phyloP scores from a whole-genome alignment of 2,329 filamentous ascomycete species.

The Juglanconis sp. region DNA sequence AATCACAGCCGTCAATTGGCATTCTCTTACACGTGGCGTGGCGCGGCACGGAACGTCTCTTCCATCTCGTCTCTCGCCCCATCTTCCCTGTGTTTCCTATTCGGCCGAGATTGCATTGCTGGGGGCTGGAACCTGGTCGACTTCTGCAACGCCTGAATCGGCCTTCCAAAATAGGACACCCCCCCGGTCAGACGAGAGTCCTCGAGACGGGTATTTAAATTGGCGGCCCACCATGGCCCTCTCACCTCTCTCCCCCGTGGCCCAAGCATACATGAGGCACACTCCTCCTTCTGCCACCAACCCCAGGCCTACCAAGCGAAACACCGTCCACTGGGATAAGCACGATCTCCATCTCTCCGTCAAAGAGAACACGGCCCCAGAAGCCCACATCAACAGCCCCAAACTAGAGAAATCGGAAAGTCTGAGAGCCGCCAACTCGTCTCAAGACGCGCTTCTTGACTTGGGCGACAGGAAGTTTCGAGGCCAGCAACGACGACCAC shows the following conservation, averaged over 20 bases:
- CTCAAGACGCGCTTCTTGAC: background rate
- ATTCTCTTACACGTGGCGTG: too few relatives aligned
- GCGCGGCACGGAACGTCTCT: too few relatives aligned
- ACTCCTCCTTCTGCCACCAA: conserved; percentile 6
- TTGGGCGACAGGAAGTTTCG: conserved; percentile 13
- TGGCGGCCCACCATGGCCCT: conserved; percentile 2
- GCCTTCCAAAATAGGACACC: background rate
- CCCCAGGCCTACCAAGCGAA: background rate
- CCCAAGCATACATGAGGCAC: conserved; percentile 4
- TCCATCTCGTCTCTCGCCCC: too few relatives aligned
- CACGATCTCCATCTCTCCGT: background rate
- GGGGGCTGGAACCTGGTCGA: background rate
- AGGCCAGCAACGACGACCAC: conserved; percentile 12
- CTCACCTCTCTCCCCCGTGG: conserved; percentile 1
- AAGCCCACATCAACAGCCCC: background rate
- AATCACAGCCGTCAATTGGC: too few relatives aligned
- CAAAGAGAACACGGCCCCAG: conserved; percentile 12
- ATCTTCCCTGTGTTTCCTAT: too few relatives aligned
- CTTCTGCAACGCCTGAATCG: background rate
- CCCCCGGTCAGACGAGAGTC: background rate
- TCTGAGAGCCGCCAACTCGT: background rate
- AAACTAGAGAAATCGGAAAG: background rate
- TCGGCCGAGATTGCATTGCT: background rate
- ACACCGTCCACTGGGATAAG: conserved; percentile 16
- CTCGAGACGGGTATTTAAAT: conserved; percentile 1